Conservation (phyloP, 495 filamentous ascomycete species). For the Annulohypoxylon stygium region DNA sequence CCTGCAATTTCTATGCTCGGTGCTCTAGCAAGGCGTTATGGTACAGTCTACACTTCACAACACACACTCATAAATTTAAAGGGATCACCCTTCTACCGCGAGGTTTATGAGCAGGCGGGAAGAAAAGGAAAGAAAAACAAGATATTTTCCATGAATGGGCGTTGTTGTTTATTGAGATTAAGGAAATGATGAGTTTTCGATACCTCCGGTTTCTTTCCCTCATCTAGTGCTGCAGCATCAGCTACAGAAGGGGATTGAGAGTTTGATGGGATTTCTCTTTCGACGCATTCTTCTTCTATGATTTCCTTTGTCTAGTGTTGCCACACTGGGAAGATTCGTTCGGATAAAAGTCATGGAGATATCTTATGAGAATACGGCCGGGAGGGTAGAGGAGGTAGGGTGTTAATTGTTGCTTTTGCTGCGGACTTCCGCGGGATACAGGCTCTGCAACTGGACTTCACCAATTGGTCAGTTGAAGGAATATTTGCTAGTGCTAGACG, state of each 20-base stretch:
- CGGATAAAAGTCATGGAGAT: slow-evolving; percentile 6
- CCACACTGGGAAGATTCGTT: neutral
- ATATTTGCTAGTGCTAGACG: neutral
- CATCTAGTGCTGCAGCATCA: neutral
- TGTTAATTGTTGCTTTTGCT: neutral
- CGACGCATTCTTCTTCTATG: neutral
- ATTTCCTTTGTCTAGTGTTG: neutral
- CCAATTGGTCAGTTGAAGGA: neutral
- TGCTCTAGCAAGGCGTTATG: slow-evolving; percentile 9
- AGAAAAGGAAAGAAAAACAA: neutral
- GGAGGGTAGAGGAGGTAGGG: neutral
- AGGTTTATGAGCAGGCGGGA: neutral
- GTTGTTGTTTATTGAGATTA: neutral
- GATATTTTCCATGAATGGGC: neutral
- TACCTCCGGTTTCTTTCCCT: slow-evolving; percentile 10
- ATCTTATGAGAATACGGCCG: neutral
- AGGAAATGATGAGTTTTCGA: slow-evolving; percentile 8
- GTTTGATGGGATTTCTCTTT: neutral
- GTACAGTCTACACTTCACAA: slow-evolving; percentile 4
- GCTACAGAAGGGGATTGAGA: neutral
- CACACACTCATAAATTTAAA: neutral
- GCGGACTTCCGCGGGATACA: neutral
- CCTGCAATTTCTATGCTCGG: neutral
- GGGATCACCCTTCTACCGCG: neutral
- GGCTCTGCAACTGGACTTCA: too few relatives aligned